Percentiles rank a stretch among this genome's conserved stretches.
Evolutionary conservation across 1,284 basidiomycete species (phyloP).

Genomic region (Cryptococcus maquisensis): DNA sequence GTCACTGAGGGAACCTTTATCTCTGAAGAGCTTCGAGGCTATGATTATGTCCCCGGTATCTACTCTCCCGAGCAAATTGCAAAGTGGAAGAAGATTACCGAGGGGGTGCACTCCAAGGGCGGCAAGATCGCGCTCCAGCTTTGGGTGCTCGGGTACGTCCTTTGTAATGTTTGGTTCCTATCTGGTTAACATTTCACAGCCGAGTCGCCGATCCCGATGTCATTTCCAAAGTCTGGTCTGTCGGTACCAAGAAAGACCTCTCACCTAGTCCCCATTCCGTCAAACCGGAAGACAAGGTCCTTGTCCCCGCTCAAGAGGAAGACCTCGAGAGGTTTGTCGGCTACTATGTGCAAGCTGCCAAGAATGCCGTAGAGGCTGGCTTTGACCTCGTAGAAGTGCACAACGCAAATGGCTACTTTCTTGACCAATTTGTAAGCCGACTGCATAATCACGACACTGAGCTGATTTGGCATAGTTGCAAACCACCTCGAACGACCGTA

Average conservation of each 20-base stretch:
- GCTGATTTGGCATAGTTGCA: constrained; percentile 50
- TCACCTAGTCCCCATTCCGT: neutral
- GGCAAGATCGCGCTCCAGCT: constrained; percentile 53
- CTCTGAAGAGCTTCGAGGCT: constrained; percentile 15
- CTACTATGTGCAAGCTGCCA: constrained; percentile 53
- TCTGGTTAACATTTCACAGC: neutral
- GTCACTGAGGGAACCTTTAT: constrained; percentile 35
- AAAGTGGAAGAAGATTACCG: constrained; percentile 42
- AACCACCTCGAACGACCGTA: constrained; percentile 54
- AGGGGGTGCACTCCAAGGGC: constrained; percentile 51
- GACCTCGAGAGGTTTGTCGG: constrained; percentile 49
- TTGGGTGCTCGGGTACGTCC: constrained; percentile 51
- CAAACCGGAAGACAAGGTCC: constrained; percentile 22
- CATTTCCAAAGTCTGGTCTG: constrained; percentile 8
- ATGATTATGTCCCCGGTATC: constrained; percentile 14
- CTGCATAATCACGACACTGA: constrained; percentile 21
- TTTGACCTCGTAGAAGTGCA: constrained; percentile 63
- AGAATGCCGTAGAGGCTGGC: constrained; percentile 58
- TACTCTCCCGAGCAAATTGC: constrained; percentile 20
- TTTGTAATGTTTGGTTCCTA: neutral
- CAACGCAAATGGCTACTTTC: constrained; percentile 50
- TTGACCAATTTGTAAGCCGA: constrained; percentile 54
- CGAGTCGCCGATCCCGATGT: constrained; percentile 15
- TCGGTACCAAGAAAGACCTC: neutral
- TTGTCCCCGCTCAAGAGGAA: constrained; percentile 17